These are phyloP conservation scores for Lippia alba DNA, from an alignment of 305 asterid genomes.

Conservation along the genomic window DNA sequence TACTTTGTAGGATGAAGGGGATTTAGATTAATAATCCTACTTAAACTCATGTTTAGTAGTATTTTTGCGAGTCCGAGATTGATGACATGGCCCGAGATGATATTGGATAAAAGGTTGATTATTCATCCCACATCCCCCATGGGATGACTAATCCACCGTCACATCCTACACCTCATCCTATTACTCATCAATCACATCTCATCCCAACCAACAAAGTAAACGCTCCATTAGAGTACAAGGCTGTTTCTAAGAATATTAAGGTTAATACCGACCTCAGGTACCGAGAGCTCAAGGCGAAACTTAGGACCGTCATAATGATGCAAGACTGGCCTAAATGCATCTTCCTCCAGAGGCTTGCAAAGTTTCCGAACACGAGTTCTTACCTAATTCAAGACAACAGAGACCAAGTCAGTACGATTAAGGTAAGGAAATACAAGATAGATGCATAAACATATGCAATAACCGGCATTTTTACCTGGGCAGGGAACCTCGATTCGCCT, in stretches of 20 bases:
- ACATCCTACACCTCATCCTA: too few species aligned
- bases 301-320: slow-evolving; percentile 98
- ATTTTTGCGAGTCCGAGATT: too few species aligned
- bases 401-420: slow-evolving; percentile 24
- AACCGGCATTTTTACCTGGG: slow-evolving; percentile 63
- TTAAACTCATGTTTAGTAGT: too few species aligned
- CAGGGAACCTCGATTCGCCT: slow-evolving; percentile 99
- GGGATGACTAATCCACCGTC: too few species aligned
- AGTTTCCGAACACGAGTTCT: slow-evolving; percentile 75
- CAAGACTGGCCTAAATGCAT: slow-evolving; percentile 92
- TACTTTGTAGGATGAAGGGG: too few species aligned
- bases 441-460: background rate
- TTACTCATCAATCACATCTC: too few species aligned
- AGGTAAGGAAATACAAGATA: background rate
- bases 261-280: slow-evolving; percentile 74
- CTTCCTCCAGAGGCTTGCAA: slow-evolving; percentile 90
- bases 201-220: too few species aligned
- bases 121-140: too few species aligned
- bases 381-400: slow-evolving; percentile 53
- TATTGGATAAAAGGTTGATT: too few species aligned
- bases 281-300: slow-evolving; percentile 93
- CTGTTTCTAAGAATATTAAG: background rate
- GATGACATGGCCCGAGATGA: too few species aligned
- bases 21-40: too few species aligned
- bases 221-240: background rate